phyloP scores from a whole-genome alignment of 2,329 filamentous ascomycete species.

The Fusarium sp. region DNA sequence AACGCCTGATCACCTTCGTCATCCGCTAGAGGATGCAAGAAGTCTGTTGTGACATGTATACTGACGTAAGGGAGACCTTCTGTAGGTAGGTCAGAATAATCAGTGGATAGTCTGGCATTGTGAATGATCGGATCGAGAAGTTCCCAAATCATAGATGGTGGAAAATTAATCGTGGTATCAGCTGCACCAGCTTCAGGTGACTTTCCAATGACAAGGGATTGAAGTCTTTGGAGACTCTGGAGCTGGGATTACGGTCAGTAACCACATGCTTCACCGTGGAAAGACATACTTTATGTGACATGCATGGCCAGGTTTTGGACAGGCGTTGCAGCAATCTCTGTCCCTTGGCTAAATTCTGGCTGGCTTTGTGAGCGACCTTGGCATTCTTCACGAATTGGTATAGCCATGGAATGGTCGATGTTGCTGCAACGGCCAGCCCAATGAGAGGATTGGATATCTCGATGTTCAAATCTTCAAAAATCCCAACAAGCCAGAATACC shows the following conservation, averaged over 20 bases:
- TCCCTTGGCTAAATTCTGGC: neutral
- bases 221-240: neutral
- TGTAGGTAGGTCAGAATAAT: fast-evolving
- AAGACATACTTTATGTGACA: neutral
- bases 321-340: neutral
- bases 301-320: neutral
- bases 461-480: neutral
- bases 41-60: slow-evolving; percentile 14
- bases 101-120: neutral
- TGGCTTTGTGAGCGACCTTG: neutral
- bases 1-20: neutral
- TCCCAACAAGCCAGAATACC: slow-evolving; percentile 17
- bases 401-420: slow-evolving; percentile 5
- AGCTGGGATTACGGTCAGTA: neutral
- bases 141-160: slow-evolving; percentile 15
- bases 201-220: neutral
- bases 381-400: slow-evolving; percentile 4
- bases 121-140: neutral
- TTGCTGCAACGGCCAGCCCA: slow-evolving; percentile 6
- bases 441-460: neutral
- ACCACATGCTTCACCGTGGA: fast-evolving
- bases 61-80: neutral
- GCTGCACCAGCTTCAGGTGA: neutral
- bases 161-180: neutral
- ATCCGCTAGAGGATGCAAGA: slow-evolving; percentile 9